These are phyloP conservation scores for Syzygium aromaticum DNA, from an alignment of 345 rosid species.

Conservation along the genomic window DNA sequence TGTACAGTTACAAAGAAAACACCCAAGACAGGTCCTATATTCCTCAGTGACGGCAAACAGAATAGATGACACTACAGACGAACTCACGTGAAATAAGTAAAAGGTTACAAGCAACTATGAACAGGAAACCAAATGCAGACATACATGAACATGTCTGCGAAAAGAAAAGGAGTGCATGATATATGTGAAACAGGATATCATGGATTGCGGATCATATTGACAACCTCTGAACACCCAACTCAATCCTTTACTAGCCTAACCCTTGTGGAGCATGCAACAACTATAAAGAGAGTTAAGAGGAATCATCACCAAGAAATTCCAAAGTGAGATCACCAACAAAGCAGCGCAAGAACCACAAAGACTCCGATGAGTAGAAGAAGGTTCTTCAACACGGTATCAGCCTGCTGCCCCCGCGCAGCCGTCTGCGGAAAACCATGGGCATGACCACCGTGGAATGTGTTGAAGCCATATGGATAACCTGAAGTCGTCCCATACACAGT, in stretches of 20 bases:
- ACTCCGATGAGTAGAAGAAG: constrained; percentile 42
- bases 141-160: background rate
- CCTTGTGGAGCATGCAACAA: background rate
- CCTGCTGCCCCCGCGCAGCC: constrained; percentile 28
- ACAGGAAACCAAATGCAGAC: background rate
- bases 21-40: background rate
- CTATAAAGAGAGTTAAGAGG: background rate
- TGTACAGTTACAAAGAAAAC: background rate
- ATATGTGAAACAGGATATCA: background rate
- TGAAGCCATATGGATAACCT: constrained; percentile 51
- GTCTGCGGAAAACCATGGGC: constrained; percentile 31
- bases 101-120: background rate
- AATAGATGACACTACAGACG: background rate
- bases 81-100: background rate
- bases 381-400: constrained; percentile 48
- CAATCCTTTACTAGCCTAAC: background rate
- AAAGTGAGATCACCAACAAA: constrained; percentile 30
- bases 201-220: background rate
- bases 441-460: constrained; percentile 46
- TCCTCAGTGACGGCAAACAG: background rate
- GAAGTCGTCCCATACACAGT: constrained; percentile 53
- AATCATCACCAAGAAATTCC: background rate
- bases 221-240: background rate
- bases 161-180: background rate
- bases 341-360: constrained; percentile 40